Evolutionary conservation across 2,329 filamentous ascomycete species (phyloP), one percentile per base, ranked within the genome.

Genomic region (Penicillium paneum): DNA sequence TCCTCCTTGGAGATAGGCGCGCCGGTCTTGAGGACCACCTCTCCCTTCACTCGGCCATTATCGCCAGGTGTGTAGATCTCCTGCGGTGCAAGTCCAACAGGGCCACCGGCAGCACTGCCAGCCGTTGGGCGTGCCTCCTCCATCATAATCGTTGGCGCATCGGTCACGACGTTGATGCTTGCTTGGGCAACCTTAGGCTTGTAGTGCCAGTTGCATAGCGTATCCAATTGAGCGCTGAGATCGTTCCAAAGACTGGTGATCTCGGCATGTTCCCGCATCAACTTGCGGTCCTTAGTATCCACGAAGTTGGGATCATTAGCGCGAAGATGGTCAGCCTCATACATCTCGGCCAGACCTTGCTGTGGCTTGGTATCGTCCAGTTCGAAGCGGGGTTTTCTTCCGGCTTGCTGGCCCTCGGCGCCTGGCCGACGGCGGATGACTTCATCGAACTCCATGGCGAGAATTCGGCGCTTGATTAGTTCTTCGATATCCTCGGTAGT

Each of bases 191-290:
- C 87, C 77, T 92, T 95, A 50, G 94, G 94, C 74, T 90, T 92
- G 82, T 96, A 97, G 76, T 97, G 89, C 87, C 91, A 96, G 71
- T 89, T 96, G 74, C 87, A 92, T 59, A 99, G 84, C 26, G 90
- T 85, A 74, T 99, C 94, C 52, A 99, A 85, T 59, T 90, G 89
- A 42, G 83, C 83, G 67, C 83, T 86, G 49, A 97, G 81, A 34
- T 89, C 87, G 63, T 85, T 88, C 91, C 94, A 99, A 66, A 97
- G 78, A 29, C 79, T 80, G 65, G 88, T 85, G 50, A 97, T 88
- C 69, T 96, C 91, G 55, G 83, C 82, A 74, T 97, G 91, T 67
- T 95, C 90, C 58, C 87, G 88, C 62, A 84, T 84, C 24, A 91
- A 76, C 74, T 92, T 93, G 74, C 94, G 90, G 66, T 95, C 89